These are phyloP conservation scores for Aspergillus biplanus DNA, from an alignment of 495 filamentous ascomycete genomes.

Conservation along the genomic window DNA sequence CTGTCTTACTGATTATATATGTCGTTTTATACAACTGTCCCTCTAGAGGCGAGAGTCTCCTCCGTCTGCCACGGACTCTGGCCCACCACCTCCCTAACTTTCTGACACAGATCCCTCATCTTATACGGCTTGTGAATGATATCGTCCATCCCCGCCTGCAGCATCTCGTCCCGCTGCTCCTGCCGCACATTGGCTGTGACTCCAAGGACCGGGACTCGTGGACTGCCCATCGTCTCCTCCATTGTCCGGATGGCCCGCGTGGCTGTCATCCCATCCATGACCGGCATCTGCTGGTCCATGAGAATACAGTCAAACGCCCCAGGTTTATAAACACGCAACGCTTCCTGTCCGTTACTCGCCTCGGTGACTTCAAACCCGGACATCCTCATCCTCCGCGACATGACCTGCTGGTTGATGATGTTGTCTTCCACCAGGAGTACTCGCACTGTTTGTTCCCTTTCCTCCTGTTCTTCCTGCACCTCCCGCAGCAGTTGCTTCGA, in stretches of 20 bases:
- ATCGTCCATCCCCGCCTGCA: slow-evolving; percentile 75
- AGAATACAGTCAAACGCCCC: slow-evolving; percentile 59
- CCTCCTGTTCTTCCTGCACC: not conserved
- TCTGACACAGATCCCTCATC: slow-evolving; percentile 69
- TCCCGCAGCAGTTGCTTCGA: slow-evolving; percentile 12
- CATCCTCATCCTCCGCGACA: slow-evolving; percentile 64
- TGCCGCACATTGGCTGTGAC: slow-evolving; percentile 75
- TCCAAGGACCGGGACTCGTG: slow-evolving; percentile 72
- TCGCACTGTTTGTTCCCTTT: not conserved
- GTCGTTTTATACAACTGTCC: too few relatives aligned
- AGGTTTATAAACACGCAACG: slow-evolving; percentile 54
- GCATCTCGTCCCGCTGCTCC: slow-evolving; percentile 68
- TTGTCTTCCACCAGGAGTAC: slow-evolving; percentile 85
- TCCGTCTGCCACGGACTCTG: too few relatives aligned
- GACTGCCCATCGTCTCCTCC: slow-evolving; percentile 46
- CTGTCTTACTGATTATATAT: too few relatives aligned
- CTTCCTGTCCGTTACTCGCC: slow-evolving; percentile 76
- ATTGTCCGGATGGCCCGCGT: slow-evolving; percentile 67
- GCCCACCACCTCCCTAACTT: slow-evolving; percentile 47
- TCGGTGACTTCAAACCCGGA: slow-evolving; percentile 66
- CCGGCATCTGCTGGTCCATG: slow-evolving; percentile 86
- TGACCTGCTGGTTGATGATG: slow-evolving; percentile 72
- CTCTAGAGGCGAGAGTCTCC: too few relatives aligned
- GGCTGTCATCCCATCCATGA: slow-evolving; percentile 78
- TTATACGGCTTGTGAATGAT: slow-evolving; percentile 82